A percentile compares a stretch with the other conserved stretches of the same genome.
phyloP scores from a whole-genome alignment of 1,284 basidiomycete species.

The Coniophora puteana region DNA sequence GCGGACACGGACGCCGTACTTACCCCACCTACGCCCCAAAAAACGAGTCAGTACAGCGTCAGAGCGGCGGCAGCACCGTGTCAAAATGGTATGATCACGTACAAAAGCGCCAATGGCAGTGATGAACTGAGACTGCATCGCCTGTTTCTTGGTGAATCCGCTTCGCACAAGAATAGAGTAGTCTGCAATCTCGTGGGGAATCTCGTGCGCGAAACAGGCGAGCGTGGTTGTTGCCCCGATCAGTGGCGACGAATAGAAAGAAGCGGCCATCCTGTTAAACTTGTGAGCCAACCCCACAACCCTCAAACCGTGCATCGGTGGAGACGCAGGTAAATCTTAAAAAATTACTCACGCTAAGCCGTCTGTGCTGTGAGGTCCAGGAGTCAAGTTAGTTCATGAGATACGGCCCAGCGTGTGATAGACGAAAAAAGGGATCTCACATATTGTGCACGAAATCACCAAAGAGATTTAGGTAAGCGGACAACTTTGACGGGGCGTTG shows the following conservation, averaged over 20 bases:
- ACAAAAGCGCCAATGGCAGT: constrained; percentile 89
- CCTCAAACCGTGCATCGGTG: no score
- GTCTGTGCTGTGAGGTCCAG: constrained; percentile 58
- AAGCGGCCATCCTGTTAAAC: constrained; percentile 74
- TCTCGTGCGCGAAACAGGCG: constrained; percentile 90
- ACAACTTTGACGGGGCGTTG: constrained; percentile 68
- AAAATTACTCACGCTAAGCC: constrained; percentile 73
- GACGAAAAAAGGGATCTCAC: constrained; percentile 37
- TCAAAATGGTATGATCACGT: constrained; percentile 14
- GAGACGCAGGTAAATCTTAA: background rate
- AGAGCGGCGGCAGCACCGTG: constrained; percentile 6
- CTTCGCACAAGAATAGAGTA: constrained; percentile 87
- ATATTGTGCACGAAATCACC: constrained; percentile 89
- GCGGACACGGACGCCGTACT: constrained; percentile 22
- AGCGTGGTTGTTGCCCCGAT: constrained; percentile 89
- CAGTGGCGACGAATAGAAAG: constrained; percentile 85
- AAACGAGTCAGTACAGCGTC: constrained; percentile 13
- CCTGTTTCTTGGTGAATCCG: constrained; percentile 84
- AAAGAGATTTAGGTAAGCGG: constrained; percentile 87
- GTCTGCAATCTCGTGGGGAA: constrained; percentile 90
- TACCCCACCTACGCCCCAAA: constrained; percentile 55
- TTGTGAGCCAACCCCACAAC: constrained; percentile 5
- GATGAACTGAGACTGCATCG: constrained; percentile 88
- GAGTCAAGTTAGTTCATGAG: constrained; percentile 16
- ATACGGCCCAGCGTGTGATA: constrained; percentile 11